Conservation (phyloP, 2,329 filamentous ascomycete species). For the Penicillium sp. region DNA sequence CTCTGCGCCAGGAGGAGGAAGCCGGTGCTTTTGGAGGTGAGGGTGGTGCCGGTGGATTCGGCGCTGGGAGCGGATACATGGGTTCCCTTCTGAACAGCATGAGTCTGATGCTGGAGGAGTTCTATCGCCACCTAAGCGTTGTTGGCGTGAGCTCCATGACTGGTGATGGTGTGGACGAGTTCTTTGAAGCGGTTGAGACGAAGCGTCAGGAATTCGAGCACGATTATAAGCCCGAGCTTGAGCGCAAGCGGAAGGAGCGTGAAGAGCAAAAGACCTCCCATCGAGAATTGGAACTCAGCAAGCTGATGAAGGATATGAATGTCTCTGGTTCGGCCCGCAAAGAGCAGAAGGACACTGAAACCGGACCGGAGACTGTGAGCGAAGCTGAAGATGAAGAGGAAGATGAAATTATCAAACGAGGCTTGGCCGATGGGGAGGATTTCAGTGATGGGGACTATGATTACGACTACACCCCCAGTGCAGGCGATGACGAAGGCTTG, state of each 20-base stretch:
- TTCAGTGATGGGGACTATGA: slow-evolving; percentile 53
- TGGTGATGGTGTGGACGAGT: slow-evolving; percentile 86
- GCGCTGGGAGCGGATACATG: slow-evolving; percentile 91
- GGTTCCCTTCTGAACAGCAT: slow-evolving; percentile 93
- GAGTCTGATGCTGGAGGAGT: slow-evolving; percentile 96
- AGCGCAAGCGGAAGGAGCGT: slow-evolving; percentile 72
- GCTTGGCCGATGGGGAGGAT: slow-evolving; percentile 52
- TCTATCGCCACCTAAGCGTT: slow-evolving; percentile 90
- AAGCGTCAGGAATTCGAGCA: slow-evolving; percentile 86
- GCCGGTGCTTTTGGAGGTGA: slow-evolving; percentile 72
- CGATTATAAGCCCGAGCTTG: slow-evolving; percentile 91
- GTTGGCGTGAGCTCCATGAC: slow-evolving; percentile 94
- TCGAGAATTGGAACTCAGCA: slow-evolving; percentile 80
- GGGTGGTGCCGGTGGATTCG: slow-evolving; percentile 60
- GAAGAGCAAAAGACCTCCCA: slow-evolving; percentile 71
- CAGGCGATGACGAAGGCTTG: slow-evolving; percentile 65
- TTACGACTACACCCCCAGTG: slow-evolving; percentile 58
- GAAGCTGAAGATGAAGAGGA: slow-evolving; percentile 56
- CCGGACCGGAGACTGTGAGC: slow-evolving; percentile 47
- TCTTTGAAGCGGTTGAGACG: slow-evolving; percentile 83
- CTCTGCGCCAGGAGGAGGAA: slow-evolving; percentile 77
- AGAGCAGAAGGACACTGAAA: slow-evolving; percentile 26
- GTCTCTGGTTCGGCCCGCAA: slow-evolving; percentile 49
- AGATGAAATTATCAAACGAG: slow-evolving; percentile 40
- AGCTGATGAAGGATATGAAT: slow-evolving; percentile 92